phyloP scores from a whole-genome alignment of 2,329 filamentous ascomycete genomes.

The Lachnellula occidentalis region DNA sequence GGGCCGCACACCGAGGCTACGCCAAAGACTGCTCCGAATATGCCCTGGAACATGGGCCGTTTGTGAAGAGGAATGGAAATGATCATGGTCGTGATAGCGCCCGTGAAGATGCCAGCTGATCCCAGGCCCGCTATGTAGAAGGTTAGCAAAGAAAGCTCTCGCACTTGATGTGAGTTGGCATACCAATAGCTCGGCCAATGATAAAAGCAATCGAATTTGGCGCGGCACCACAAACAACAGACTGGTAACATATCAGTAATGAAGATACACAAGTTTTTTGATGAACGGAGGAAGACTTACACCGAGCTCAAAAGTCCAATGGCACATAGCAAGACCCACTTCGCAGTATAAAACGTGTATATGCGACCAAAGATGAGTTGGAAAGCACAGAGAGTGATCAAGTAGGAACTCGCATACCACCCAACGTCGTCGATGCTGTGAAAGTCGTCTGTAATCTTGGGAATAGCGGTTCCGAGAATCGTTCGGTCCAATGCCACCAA shows the following conservation, averaged over 20 bases:
- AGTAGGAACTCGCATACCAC: slow-evolving; percentile 40
- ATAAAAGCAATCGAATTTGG: slow-evolving; percentile 32
- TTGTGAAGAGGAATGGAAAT: slow-evolving; percentile 25
- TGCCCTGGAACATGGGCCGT: slow-evolving; percentile 27
- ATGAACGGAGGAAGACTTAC: slow-evolving; percentile 14
- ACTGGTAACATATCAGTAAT: slow-evolving; percentile 19
- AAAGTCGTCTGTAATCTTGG: slow-evolving; percentile 35
- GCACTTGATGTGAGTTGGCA: slow-evolving; percentile 4
- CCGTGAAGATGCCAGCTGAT: slow-evolving; percentile 29
- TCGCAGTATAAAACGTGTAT: slow-evolving; percentile 30
- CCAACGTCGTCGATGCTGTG: slow-evolving; percentile 39
- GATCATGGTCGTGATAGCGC: slow-evolving; percentile 26
- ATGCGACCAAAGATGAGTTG: slow-evolving; percentile 29
- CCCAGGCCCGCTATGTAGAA: slow-evolving; percentile 18
- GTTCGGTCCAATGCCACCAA: slow-evolving; percentile 34
- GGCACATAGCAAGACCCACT: slow-evolving; percentile 27
- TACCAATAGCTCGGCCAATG: slow-evolving; percentile 32
- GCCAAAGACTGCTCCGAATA: slow-evolving; percentile 30
- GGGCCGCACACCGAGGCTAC: slow-evolving; percentile 31
- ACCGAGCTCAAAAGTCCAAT: slow-evolving; percentile 33
- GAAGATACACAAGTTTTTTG: not conserved
- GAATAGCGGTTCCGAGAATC: slow-evolving; percentile 35
- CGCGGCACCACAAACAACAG: slow-evolving; percentile 30
- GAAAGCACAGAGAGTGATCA: slow-evolving; percentile 31
- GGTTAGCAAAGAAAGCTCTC: not conserved